Conservation (phyloP, 495 filamentous ascomycete species). For the Aspergillus bertholletiae region DNA sequence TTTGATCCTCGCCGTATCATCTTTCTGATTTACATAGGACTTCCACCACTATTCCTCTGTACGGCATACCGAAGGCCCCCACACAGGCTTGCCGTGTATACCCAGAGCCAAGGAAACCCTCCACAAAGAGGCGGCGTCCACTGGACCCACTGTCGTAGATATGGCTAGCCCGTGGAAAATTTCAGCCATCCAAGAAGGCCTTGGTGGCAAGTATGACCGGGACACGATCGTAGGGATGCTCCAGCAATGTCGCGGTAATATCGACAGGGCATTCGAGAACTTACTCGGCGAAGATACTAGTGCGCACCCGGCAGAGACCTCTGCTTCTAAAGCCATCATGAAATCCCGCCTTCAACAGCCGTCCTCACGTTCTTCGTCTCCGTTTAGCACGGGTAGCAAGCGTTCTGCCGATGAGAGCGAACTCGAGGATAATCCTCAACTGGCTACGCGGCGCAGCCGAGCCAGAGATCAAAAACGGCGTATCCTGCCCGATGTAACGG, state of each 20-base stretch:
- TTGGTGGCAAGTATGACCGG: slow-evolving; percentile 54
- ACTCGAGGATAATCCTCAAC: slow-evolving; percentile 33
- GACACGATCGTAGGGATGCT: slow-evolving; percentile 54
- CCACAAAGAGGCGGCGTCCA: slow-evolving; percentile 10
- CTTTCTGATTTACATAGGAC: slow-evolving; percentile 9
- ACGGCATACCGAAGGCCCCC: slow-evolving; percentile 56
- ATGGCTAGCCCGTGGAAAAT: slow-evolving; percentile 58
- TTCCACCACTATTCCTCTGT: slow-evolving; percentile 79
- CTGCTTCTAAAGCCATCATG: slow-evolving; percentile 24
- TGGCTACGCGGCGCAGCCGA: slow-evolving; percentile 27
- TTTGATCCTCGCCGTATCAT: slow-evolving; percentile 1
- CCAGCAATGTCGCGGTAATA: slow-evolving; percentile 56
- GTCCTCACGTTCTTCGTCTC: slow-evolving; percentile 41
- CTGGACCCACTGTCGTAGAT: slow-evolving; percentile 12
- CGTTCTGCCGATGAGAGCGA: slow-evolving; percentile 47
- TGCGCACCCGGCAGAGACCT: slow-evolving; percentile 21
- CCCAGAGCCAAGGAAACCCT: slow-evolving; percentile 17
- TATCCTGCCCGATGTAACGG: slow-evolving; percentile 42
- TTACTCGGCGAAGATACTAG: slow-evolving; percentile 50
- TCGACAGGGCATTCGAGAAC: slow-evolving; percentile 56
- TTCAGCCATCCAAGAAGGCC: slow-evolving; percentile 51
- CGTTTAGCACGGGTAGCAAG: slow-evolving; percentile 46
- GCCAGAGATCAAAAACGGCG: slow-evolving; percentile 33
- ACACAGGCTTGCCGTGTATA: slow-evolving; percentile 52
- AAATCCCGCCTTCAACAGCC: slow-evolving; percentile 36